A percentile compares a stretch with the other conserved stretches of the same genome.
These are phyloP conservation scores for Syzygium malaccense DNA, from an alignment of 441 rosid genomes.

Conservation along the genomic window DNA sequence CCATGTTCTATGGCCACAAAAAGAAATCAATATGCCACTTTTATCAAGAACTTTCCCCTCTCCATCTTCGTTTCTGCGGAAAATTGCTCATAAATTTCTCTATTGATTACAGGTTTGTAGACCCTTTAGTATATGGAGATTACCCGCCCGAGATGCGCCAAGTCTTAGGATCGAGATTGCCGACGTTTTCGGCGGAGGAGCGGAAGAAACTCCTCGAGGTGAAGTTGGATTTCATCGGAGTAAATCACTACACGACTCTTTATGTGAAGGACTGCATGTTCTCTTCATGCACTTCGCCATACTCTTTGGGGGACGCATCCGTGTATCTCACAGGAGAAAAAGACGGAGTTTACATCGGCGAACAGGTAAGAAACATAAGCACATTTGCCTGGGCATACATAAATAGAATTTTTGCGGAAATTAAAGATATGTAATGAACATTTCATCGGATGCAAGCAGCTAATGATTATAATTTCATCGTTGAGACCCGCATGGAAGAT, in stretches of 20 bases:
- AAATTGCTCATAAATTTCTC: not conserved
- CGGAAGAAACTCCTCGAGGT: not conserved
- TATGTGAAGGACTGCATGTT: slow-evolving; percentile 8
- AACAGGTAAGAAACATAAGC: not conserved
- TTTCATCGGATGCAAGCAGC: not conserved
- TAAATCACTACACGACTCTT: slow-evolving; percentile 2
- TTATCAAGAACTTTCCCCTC: not conserved
- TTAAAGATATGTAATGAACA: not conserved
- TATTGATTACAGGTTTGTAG: not conserved
- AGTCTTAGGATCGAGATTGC: not conserved
- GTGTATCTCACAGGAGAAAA: slow-evolving; percentile 4
- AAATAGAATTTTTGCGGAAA: not conserved
- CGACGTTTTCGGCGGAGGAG: not conserved
- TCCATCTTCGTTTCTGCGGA: not conserved
- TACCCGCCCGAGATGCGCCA: slow-evolving; percentile 10
- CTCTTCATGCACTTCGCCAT: not conserved
- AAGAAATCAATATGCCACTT: not conserved
- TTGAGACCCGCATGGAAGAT: not conserved
- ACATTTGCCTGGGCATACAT: not conserved
- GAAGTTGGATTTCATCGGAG: slow-evolving; percentile 8
- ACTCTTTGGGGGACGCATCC: not conserved
- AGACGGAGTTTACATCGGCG: slow-evolving; percentile 4
- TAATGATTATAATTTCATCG: not conserved
- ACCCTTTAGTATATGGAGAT: slow-evolving; percentile 4
- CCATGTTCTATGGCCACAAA: not conserved